Conservation (phyloP, 768 basidiomycete species). For the Tylopilus rubrobrunneus region DNA sequence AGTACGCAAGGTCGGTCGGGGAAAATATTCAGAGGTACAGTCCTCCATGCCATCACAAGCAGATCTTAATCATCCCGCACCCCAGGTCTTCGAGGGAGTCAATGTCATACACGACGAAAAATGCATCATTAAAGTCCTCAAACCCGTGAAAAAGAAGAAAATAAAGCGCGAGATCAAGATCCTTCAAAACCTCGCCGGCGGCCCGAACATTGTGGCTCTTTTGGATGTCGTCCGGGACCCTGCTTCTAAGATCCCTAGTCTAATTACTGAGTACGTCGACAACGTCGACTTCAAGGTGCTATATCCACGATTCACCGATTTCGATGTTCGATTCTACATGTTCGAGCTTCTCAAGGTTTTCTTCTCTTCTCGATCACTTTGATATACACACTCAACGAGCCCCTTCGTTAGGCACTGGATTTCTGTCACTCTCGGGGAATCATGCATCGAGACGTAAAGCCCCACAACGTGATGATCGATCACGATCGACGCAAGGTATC, state of each 20-base stretch:
- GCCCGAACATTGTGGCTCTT: constrained; percentile 90
- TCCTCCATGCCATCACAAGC: constrained; percentile 3
- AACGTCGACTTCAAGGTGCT: constrained; percentile 97
- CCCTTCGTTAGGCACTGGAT: constrained; percentile 70
- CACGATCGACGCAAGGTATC: constrained; percentile 90
- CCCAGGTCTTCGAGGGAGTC: constrained; percentile 88
- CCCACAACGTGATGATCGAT: constrained; percentile 99
- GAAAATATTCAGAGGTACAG: constrained; percentile 90
- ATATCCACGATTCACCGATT: constrained; percentile 93
- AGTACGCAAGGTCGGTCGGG: constrained; percentile 91
- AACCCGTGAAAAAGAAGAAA: constrained; percentile 99
- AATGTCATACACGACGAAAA: constrained; percentile 89
- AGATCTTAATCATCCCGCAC: constrained; percentile 12
- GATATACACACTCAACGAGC: neutral
- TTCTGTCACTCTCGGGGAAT: constrained; percentile 98
- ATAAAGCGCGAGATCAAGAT: constrained; percentile 99
- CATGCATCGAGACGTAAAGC: constrained; percentile 98
- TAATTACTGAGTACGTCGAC: constrained; percentile 97
- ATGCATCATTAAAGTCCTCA: constrained; percentile 97
- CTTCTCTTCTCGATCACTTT: constrained; percentile 4
- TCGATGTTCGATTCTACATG: constrained; percentile 96
- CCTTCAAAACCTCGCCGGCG: constrained; percentile 91
- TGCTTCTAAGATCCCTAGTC: constrained; percentile 92
- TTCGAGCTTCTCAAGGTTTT: constrained; percentile 87
- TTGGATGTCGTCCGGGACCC: constrained; percentile 96